Base-by-base conservation (phyloP, 371 early-diverging fungal species). In the Mortierella sp. region DNA sequence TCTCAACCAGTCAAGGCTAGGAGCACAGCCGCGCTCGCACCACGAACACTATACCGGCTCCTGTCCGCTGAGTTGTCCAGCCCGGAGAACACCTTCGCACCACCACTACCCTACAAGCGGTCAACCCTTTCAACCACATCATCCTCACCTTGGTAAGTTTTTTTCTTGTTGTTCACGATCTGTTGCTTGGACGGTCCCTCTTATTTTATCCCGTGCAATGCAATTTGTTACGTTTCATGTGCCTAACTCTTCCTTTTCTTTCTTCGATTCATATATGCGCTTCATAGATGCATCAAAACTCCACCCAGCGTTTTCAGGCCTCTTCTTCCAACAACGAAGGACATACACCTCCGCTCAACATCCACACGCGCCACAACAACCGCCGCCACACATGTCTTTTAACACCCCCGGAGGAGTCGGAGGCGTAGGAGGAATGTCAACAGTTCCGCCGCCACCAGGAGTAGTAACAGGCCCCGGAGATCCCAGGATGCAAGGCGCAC, bases 261-360 rank as follows among this genome's bases (percentile, higher is more conserved):
- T 44, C 26, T 10, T 50, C 2, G 0, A 31, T n/a, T 71, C 26
- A 53, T 53, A 34, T 5, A 21, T 43, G n/a, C 24, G 21, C 19
- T 11, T 4, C 14, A 14, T 73, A 84, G 85, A 84, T 53, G 34
- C 85, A 5, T 74, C 85, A 26, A 73, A 78, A 28, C 57, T 78
- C 14, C 85, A 84, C 44, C 85, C 85, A 0, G 85, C 85, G 31
- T 84, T 84, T 48, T 80, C 81, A 10, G 85, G 85, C 6, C 75
- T 84, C 16, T 84, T 84, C 46, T 84, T 69, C 71, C 85, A 84
- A 67, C 85, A 84, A 43, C 80, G 84, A 44, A 74, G 84, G 44
- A 69, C 37, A 48, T 59, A 79, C 64, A 44, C 44, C 3, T 71
- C 73, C 51, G 19, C 21, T 16, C 73, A 73, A 71, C 14, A 51